Evolutionary conservation across 2,329 filamentous ascomycete genomes (phyloP).

Genomic region (Neofusicoccum laricinum): DNA sequence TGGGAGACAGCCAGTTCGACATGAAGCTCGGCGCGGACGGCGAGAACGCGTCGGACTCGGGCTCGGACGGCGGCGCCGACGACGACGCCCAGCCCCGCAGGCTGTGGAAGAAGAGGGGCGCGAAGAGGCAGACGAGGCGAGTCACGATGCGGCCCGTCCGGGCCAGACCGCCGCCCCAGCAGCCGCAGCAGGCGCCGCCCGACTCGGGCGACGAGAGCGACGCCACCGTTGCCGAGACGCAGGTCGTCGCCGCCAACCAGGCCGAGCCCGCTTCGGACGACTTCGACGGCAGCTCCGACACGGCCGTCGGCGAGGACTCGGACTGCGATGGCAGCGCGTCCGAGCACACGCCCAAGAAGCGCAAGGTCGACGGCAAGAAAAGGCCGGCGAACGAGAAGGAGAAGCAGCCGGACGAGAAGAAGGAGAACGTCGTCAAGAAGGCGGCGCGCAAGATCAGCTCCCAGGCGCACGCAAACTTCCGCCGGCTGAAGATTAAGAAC

Average conservation of each 20-base stretch:
- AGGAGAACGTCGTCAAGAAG: slow-evolving; percentile 33
- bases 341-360: slow-evolving; percentile 15
- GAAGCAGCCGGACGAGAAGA: slow-evolving; percentile 22
- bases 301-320: slow-evolving; percentile 34
- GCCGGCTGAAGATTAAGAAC: slow-evolving; percentile 50
- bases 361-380: neutral
- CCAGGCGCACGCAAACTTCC: slow-evolving; percentile 47
- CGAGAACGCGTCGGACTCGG: slow-evolving; percentile 55
- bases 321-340: slow-evolving; percentile 26
- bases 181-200: slow-evolving; percentile 36
- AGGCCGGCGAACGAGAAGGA: slow-evolving; percentile 18
- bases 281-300: slow-evolving; percentile 27
- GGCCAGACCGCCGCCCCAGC: slow-evolving; percentile 1
- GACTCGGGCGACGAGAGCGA: slow-evolving; percentile 24
- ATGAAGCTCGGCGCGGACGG: slow-evolving; percentile 48
- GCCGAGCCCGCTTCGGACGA: slow-evolving; percentile 16
- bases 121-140: slow-evolving; percentile 72
- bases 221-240: slow-evolving; percentile 39
- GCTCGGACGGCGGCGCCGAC: slow-evolving; percentile 58
- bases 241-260: slow-evolving; percentile 28
- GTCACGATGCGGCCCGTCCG: slow-evolving; percentile 51
- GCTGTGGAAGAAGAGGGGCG: slow-evolving; percentile 77
- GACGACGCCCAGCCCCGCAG: slow-evolving; percentile 54
- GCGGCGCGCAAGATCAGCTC: slow-evolving; percentile 45
- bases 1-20: slow-evolving; percentile 42